phyloP scores from a whole-genome alignment of 352 stramenopile species.

The Thraustochytrium striatum region DNA sequence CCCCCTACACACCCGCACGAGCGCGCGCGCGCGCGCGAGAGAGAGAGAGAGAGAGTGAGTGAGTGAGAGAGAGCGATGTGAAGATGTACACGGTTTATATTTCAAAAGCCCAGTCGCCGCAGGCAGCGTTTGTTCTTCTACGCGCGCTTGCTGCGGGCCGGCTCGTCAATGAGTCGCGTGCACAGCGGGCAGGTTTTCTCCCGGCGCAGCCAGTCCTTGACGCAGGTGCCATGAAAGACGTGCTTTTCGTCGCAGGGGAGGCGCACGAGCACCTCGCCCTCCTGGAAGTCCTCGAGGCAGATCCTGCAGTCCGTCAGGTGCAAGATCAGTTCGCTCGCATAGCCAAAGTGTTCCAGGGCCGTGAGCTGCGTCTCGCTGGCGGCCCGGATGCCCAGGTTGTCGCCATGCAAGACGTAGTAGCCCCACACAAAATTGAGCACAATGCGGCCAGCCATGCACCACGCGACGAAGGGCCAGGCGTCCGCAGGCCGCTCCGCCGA shows the following conservation, averaged over 20 bases:
- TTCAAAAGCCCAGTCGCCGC: too few species aligned
- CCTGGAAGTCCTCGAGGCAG: slow-evolving; percentile 17
- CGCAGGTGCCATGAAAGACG: slow-evolving; percentile 32
- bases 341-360: slow-evolving; percentile 16
- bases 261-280: slow-evolving; percentile 40
- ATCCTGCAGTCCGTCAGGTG: slow-evolving; percentile 34
- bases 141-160: too few species aligned
- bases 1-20: too few species aligned
- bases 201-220: slow-evolving; percentile 39
- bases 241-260: slow-evolving; percentile 46
- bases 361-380: background rate
- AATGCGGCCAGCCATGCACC: background rate
- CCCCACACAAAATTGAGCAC: background rate
- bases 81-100: too few species aligned
- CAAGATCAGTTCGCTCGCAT: background rate
- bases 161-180: slow-evolving; percentile 10
- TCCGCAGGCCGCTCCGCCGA: background rate
- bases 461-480: background rate
- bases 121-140: too few species aligned
- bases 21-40: too few species aligned
- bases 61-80: too few species aligned
- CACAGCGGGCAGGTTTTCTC: slow-evolving; percentile 48
- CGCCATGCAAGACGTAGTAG: background rate
- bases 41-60: too few species aligned
- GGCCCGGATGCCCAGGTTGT: background rate